Evolutionary conservation across 164 flowering plant genomes (phyloP), one percentile per base, ranked within the genome.

Genomic region (Echeveria elegans): DNA sequence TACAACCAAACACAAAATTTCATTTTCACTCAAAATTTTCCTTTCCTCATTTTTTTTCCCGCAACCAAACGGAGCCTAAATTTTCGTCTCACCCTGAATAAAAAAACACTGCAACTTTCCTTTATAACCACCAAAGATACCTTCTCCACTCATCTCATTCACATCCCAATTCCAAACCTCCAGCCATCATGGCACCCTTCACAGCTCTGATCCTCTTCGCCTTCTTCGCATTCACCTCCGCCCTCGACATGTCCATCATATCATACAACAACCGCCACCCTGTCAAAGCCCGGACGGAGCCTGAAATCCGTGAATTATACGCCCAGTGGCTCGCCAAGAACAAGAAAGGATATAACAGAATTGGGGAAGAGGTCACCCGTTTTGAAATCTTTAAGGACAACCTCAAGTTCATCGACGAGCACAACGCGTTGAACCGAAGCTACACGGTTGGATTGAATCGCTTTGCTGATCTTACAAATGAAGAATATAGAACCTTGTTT

Each of bases 381-480:
- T 85, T 88, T 41, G 77, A 82, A 75, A 83, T 88, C 6, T 86
- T 88, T 59, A 86, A 82, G 69, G 87, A 91, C 65, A 89, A 89
- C 60, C 72, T 87, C 23, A 77, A 66, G 67, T 91, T 85, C 75
- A 78, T 89, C 48, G 89, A 89, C 26, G 84, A 85, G 66, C 94
- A 91, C 58, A 91, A 91, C 77, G 72, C 80, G 1, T 69, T 41
- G 68, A 70, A 77, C 38, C 83, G 74, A 1, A 70, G 81, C 8
- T 92, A 81, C 75, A 77, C 75, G 72, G 32, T 90, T 6, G 96
- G 96, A 1, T 63, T 92, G 71, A 92, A 77, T 71, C 73, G 71
- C 67, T 92, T 89, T 66, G 98, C 95, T 15, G 98, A 92, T 76
- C 72, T 90, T 61, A 90, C 82, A 19, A 87, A 87, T 68, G 92